phyloP scores from a whole-genome alignment of 257 asterid species.

The Solanum lignicaule region DNA sequence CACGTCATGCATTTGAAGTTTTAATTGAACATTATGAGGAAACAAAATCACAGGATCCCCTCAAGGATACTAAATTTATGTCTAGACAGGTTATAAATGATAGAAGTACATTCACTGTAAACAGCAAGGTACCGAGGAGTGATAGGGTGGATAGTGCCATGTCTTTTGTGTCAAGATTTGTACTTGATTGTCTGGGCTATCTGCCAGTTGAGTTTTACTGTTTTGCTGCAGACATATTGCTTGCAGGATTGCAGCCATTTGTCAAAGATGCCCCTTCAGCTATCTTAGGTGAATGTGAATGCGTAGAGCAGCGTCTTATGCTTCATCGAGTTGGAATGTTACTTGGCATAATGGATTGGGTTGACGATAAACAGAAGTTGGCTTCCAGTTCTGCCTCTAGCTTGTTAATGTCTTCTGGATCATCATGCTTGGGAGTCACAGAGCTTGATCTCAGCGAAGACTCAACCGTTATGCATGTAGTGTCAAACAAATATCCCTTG shows the following conservation, averaged over 20 bases:
- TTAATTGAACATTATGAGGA: constrained; percentile 30
- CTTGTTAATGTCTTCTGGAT: constrained; percentile 10
- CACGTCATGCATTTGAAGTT: constrained; percentile 60
- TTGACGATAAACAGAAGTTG: constrained; percentile 50
- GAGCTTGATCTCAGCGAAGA: constrained; percentile 13
- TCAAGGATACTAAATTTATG: constrained; percentile 12
- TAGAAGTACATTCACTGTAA: constrained; percentile 9
- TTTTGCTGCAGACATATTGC: constrained; percentile 67
- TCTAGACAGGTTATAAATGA: constrained; percentile 9
- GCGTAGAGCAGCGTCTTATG: constrained; percentile 52
- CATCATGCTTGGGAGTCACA: constrained; percentile 26
- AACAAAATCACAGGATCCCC: constrained; percentile 15
- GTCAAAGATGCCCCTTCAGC: constrained; percentile 60
- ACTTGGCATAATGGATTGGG: constrained; percentile 84
- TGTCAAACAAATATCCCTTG: constrained; percentile 1
- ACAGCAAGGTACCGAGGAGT: constrained; percentile 14
- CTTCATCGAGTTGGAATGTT: constrained; percentile 87
- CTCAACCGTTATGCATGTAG: constrained; percentile 13
- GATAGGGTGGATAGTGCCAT: constrained; percentile 18
- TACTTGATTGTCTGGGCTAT: constrained; percentile 72
- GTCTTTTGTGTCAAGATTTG: constrained; percentile 40
- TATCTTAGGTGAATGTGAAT: constrained; percentile 61
- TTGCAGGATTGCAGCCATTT: constrained; percentile 64
- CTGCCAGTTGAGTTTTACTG: constrained; percentile 77
- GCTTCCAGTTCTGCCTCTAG: constrained; percentile 21